Base-by-base conservation (phyloP, 1,139 yeast genomes). In the Trichomonascaceae sp. region DNA sequence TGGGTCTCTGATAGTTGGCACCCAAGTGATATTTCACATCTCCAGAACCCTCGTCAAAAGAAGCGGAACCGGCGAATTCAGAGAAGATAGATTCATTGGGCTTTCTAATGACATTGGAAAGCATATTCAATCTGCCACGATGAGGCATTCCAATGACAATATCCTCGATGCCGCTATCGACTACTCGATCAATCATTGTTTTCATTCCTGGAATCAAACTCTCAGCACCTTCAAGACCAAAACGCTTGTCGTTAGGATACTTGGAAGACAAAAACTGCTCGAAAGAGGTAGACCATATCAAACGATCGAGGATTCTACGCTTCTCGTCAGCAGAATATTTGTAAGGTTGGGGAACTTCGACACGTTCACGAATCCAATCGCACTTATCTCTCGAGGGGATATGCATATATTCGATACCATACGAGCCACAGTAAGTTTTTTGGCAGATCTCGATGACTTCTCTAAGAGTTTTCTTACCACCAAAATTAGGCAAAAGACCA, bases 111-210 rank as follows among this genome's bases (percentile, higher is more conserved):
- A 93, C 99, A 75, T 93, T 93, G 58, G 97, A 89, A 74, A 93
- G 82, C 86, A 93, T 91, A 74, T 93, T 93, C 68, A 93, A 81
- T 79, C 99, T 86, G 76, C 99, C 99, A 82, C 99, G 89, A 75
- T 93, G 99, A 56, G 99, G 97, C 99, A 93, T 93, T 78, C 99
- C 99, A 66, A 95, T 86, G 66, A 93, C 96, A 59, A 93, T 83
- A 70, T 93, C 98, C 74, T 91, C 97, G 56, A 91, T 85, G 66
- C 99, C 99, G 59, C 78, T 76, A 63, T 90, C 97, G 53, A 91
- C 98, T 48, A 96, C 82, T 61, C 91, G 84, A 73, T 93, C 99
- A 70, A 93, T 91, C 70, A 93, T 75, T 51, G 97, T 87, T 77
- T 93, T 93, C 81, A 93, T 85, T 77, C 98, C 99, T 49, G 99